A percentile compares a stretch with the other conserved stretches of the same genome.
phyloP scores from a whole-genome alignment of 164 flowering plant species.

The Euptelea pleiosperma region DNA sequence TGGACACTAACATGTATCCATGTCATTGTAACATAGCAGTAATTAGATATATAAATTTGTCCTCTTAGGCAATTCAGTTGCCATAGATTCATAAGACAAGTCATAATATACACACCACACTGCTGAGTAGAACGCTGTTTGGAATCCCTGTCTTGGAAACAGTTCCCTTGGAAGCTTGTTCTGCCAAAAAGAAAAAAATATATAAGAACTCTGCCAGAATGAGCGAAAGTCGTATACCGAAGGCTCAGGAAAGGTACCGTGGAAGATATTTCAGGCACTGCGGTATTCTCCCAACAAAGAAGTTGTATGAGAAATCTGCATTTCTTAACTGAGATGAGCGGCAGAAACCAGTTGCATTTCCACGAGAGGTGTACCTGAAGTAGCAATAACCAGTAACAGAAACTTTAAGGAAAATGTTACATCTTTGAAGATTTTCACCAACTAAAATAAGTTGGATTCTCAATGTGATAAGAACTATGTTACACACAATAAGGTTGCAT shows the following conservation, averaged over 20 bases:
- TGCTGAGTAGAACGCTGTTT: slow-evolving; percentile 60
- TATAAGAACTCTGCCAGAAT: not conserved
- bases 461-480: too few species aligned
- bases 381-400: slow-evolving; percentile 11
- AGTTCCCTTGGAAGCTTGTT: slow-evolving; percentile 81
- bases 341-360: slow-evolving; percentile 58
- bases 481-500: too few species aligned
- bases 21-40: too few species aligned
- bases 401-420: not conserved
- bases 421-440: slow-evolving; percentile 5
- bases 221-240: not conserved
- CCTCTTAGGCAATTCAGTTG: too few species aligned
- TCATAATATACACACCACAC: slow-evolving; percentile 55
- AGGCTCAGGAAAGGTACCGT: slow-evolving; percentile 40
- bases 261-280: slow-evolving; percentile 72
- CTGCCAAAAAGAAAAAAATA: slow-evolving; percentile 34
- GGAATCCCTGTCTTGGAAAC: slow-evolving; percentile 55
- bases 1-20: too few species aligned
- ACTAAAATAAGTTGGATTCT: too few species aligned
- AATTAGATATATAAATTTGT: too few species aligned
- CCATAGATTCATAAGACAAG: too few species aligned
- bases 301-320: slow-evolving; percentile 81
- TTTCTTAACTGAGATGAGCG: slow-evolving; percentile 48
- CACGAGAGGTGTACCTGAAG: slow-evolving; percentile 52
- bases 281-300: slow-evolving; percentile 73